Evolutionary conservation across 1,284 basidiomycete genomes (phyloP).

Genomic region (Cutaneotrichosporon sp.): DNA sequence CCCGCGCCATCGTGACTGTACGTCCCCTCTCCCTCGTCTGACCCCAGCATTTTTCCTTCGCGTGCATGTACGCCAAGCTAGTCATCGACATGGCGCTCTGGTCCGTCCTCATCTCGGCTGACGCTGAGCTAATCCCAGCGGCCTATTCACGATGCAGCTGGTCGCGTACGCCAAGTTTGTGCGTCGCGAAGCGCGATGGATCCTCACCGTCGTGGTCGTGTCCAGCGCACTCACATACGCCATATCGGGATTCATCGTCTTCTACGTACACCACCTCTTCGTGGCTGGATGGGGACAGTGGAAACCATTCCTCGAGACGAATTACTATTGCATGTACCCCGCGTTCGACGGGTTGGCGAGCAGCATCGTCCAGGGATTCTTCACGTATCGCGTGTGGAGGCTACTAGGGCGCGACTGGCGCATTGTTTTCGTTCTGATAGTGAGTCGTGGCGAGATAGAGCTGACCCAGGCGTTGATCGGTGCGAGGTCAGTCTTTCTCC

Average conservation of each 20-base stretch:
- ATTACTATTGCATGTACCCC: conserved; percentile 21
- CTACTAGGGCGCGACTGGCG: conserved; percentile 30
- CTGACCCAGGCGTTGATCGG: conserved; percentile 7
- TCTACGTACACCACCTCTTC: conserved; percentile 5
- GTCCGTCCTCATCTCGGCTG: conserved; percentile 15
- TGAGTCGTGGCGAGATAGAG: conserved; percentile 11
- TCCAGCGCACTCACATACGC: background rate
- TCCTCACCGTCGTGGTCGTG: background rate
- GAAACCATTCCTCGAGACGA: conserved; percentile 3
- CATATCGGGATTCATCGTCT: conserved; percentile 2
- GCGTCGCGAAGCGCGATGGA: background rate
- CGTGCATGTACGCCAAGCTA: conserved; percentile 23
- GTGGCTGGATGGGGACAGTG: background rate
- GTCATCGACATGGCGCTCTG: conserved; percentile 30
- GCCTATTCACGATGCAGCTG: conserved; percentile 32
- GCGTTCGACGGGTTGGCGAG: conserved; percentile 23
- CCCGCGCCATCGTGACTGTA: background rate
- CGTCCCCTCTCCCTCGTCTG: background rate
- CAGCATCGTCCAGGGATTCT: conserved; percentile 34
- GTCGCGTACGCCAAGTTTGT: conserved; percentile 20
- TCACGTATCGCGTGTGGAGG: conserved; percentile 37
- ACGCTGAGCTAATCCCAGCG: conserved; percentile 15
- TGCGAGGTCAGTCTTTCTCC: background rate
- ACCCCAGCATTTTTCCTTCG: conserved; percentile 3
- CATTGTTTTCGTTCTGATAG: conserved; percentile 27